Evolutionary conservation across 2,329 filamentous ascomycete species (phyloP), one percentile per base, ranked within the genome.

Genomic region (Aureobasidium mangrovei): DNA sequence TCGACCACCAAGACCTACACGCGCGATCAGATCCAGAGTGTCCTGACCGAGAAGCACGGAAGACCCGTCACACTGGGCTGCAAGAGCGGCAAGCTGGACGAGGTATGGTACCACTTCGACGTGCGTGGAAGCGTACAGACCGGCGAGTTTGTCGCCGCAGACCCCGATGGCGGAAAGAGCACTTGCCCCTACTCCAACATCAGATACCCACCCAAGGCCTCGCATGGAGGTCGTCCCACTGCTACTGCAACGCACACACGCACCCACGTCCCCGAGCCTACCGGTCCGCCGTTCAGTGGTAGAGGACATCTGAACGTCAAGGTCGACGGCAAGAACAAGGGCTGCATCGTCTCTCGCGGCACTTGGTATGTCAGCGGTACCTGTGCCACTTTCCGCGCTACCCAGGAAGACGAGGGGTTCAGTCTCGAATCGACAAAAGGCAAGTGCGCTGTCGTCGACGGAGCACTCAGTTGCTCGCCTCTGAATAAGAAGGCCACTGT

Each of bases 311-410:
- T 87, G 39, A 77, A 82, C 53, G 81, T 84, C 3, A 63, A 74
- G 28, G 71, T 73, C 3, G 66, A 69, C 18, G 75, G 77, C 3
- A 64, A 63, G n/a, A 64, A 71, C 45, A 74, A 72, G 6, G 84
- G 85, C n/a, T 88, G 83, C 60, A 74, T 88, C 56, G 88, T 87
- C 63, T 77, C 77, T 54, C 73, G 69, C 7, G 85, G 85, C 0
- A 80, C 77, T 0, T 88, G 84, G 85, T 88, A 84, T 63, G 75
- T 76, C 0, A 76, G 74, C 1, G 83, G 84, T 2, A 84, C 83
- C 0, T 87, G 84, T 63, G 85, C 84, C 0, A 84, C 79, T 0
- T 85, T 81, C 65, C 80, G 76, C 0, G 80, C 81, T 4, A 69
- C 76, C 3, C 56, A 72, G 1, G 55, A 32, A 6, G 68, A 69